Conservation (phyloP, 139 green algal species). For the Chlamydomonas urium region DNA sequence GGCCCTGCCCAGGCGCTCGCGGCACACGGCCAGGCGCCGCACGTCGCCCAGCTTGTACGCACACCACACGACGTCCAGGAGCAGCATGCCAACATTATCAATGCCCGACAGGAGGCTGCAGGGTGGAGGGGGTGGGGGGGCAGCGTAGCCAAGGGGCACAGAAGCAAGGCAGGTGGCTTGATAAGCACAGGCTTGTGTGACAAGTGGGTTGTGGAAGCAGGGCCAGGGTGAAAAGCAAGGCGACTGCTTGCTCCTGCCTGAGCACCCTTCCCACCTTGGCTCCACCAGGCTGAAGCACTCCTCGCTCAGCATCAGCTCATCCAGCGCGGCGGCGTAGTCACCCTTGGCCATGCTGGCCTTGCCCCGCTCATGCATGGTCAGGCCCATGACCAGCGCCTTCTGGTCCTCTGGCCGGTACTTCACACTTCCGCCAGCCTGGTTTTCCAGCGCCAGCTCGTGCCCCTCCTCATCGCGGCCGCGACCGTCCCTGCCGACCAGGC, state of each 20-base stretch:
- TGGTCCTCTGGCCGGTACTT: slow-evolving; percentile 28
- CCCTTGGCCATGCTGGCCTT: slow-evolving; percentile 35
- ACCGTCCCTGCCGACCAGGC: slow-evolving; percentile 26
- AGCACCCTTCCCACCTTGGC: too few relatives aligned
- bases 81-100: slow-evolving; percentile 67
- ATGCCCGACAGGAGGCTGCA: slow-evolving; percentile 34
- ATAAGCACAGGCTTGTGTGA: too few relatives aligned
- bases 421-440: slow-evolving; percentile 29
- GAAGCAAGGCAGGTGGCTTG: too few relatives aligned
- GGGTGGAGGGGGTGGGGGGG: too few relatives aligned
- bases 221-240: too few relatives aligned
- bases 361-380: slow-evolving; percentile 56
- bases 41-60: slow-evolving; percentile 52
- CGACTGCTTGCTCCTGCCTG: too few relatives aligned
- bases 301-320: slow-evolving; percentile 56
- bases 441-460: slow-evolving; percentile 43
- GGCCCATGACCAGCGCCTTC: slow-evolving; percentile 42
- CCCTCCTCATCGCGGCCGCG: slow-evolving; percentile 9
- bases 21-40: slow-evolving; percentile 36
- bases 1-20: slow-evolving; percentile 44
- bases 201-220: too few relatives aligned
- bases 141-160: too few relatives aligned
- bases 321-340: slow-evolving; percentile 35
- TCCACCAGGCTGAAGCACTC: slow-evolving; percentile 45
- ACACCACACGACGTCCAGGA: slow-evolving; percentile 71